phyloP scores from a whole-genome alignment of 768 basidiomycete species.

The Amanita fuliginea region DNA sequence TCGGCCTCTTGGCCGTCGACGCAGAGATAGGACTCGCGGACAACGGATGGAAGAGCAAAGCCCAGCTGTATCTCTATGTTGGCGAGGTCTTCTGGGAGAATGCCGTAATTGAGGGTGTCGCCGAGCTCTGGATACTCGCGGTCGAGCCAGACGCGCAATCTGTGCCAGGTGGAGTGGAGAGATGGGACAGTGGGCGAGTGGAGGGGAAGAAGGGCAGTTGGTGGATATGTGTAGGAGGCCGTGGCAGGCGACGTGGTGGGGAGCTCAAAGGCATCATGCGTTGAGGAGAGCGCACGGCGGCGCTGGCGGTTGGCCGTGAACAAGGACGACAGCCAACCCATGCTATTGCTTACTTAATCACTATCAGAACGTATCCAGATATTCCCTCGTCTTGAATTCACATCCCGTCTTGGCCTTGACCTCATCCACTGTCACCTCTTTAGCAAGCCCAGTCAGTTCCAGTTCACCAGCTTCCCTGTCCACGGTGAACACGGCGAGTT shows the following conservation, averaged over 20 bases:
- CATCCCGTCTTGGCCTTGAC: conserved; percentile 82
- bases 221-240: conserved; percentile 70
- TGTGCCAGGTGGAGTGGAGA: conserved; percentile 72
- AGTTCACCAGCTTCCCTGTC: conserved; percentile 66
- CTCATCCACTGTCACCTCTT: conserved; percentile 76
- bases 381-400: conserved; percentile 53
- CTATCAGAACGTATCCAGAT: conserved; percentile 34
- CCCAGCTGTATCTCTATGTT: conserved; percentile 81
- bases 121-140: conserved; percentile 90
- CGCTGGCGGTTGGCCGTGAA: conserved; percentile 45
- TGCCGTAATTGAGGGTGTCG: conserved; percentile 91
- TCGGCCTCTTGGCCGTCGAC: conserved; percentile 94
- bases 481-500: conserved; percentile 84
- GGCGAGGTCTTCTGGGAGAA: conserved; percentile 68
- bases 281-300: conserved; percentile 60
- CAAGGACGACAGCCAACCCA: conserved; percentile 68
- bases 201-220: conserved; percentile 52
- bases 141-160: conserved; percentile 71
- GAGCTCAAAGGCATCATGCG: conserved; percentile 83
- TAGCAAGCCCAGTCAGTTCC: conserved; percentile 72
- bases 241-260: conserved; percentile 60
- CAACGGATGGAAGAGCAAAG: conserved; percentile 67
- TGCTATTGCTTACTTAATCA: conserved; percentile 16
- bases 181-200: conserved; percentile 59
- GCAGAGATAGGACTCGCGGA: conserved; percentile 84